These are phyloP conservation scores for Carallia pectinifolia DNA, from an alignment of 345 rosid species.

Conservation along the genomic window DNA sequence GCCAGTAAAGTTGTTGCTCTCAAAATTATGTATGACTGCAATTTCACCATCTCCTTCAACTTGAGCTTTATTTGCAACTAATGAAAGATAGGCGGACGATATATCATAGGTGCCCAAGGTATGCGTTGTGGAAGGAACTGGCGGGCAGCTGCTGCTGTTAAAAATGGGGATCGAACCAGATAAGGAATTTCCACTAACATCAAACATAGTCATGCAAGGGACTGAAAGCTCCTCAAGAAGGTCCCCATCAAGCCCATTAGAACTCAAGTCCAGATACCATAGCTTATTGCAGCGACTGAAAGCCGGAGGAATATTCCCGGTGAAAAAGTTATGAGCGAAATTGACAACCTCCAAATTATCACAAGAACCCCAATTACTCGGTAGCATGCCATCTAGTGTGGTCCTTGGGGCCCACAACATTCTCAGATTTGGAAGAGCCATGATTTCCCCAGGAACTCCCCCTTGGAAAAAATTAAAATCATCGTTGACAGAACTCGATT, in stretches of 20 bases:
- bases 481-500: neutral
- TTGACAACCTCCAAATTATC: conserved; percentile 35
- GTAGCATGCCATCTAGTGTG: conserved; percentile 23
- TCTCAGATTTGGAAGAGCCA: conserved; percentile 29
- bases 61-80: conserved; percentile 2
- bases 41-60: conserved; percentile 1
- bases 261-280: conserved; percentile 32
- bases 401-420: conserved; percentile 34
- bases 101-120: neutral
- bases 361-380: conserved; percentile 28
- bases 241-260: conserved; percentile 28
- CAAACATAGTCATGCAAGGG: conserved; percentile 34
- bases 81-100: neutral
- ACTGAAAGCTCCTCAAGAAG: conserved; percentile 29
- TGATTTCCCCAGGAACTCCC: conserved; percentile 24
- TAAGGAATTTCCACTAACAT: conserved; percentile 27
- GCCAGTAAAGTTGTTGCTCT: conserved; percentile 28
- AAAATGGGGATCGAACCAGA: conserved; percentile 31
- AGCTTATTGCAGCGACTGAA: conserved; percentile 33
- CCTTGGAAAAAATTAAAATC: conserved; percentile 29
- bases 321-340: conserved; percentile 32
- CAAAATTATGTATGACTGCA: conserved; percentile 26
- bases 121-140: neutral
- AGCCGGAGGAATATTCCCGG: conserved; percentile 21
- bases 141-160: conserved; percentile 15